Base-by-base conservation (phyloP, 768 basidiomycete species). In the Dacryopinax primogenitus region DNA sequence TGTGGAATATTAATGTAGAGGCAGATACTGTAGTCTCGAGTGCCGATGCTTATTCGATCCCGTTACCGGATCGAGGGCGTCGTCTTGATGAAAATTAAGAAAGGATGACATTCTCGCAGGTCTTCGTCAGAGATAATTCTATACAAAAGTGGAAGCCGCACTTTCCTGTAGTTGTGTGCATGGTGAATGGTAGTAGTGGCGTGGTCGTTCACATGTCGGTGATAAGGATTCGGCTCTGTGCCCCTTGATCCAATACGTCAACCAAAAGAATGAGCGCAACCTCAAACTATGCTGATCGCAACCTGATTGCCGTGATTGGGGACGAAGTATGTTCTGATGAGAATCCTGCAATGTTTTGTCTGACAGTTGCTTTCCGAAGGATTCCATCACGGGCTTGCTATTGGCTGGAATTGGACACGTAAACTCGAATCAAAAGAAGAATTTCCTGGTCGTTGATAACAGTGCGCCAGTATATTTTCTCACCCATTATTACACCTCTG, bases 401-500 rank as follows among this genome's bases (percentile, higher is more conserved):
- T 82, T 99, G 61, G 96, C 96, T 4, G 96, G 96, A 35, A 83
- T 98, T 51, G 96, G 96, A 0, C 89, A 99, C 75, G 81, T 97
- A 68, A 86, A 87, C 70, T 85, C 88, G 66, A 82, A 88, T 45
- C 90, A 92, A 78, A 90, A 88, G 81, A 96, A 96, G 87, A 99
- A 97, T 78, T 98, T 99, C 75, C 79, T 98, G 51, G 85, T 97
- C 33, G 96, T 97, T 37, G 95, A 97, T 71, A 73, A 86, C 11
- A 99, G 96, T 97, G 72, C 68, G 88, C 78, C n/a, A 9, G 13
- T 3, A 32, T 3, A 13, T 13, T 30, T 26, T 16, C 63, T 26
- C 34, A 34, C 23, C 12, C n/a, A 9, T 63, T 58, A 6, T 34
- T 41, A 26, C 9, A 28, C 51, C 28, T 58, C 13, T 28, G 51